Conservation (phyloP, 176 grass and related monocot species). For the Avena sativa region DNA sequence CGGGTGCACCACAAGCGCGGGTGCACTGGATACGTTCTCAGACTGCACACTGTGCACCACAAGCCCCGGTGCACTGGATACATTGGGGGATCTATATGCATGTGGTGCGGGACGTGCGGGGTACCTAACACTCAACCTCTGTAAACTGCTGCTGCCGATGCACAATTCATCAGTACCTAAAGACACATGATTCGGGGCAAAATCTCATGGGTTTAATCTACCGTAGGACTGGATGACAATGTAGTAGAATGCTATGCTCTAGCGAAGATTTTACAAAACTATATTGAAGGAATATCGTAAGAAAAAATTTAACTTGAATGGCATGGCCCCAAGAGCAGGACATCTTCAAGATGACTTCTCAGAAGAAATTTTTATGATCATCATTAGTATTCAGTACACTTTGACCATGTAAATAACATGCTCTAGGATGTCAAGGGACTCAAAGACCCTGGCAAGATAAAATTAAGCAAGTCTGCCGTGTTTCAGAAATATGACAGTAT, state of each 20-base stretch:
- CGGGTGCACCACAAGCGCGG: too few species aligned
- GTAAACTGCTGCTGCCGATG: too few species aligned
- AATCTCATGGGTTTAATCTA: background rate
- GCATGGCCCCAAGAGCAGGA: background rate
- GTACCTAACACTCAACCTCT: too few species aligned
- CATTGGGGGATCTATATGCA: too few species aligned
- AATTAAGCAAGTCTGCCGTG: conserved; percentile 24
- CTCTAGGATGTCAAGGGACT: background rate
- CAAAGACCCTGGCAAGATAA: background rate
- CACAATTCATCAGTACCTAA: too few species aligned
- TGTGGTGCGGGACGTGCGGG: too few species aligned
- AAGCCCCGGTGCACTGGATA: too few species aligned
- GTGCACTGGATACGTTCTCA: too few species aligned
- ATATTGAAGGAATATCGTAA: background rate
- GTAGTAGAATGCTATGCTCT: background rate
- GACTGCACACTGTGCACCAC: too few species aligned
- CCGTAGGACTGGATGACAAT: background rate
- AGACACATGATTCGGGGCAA: too few species aligned
- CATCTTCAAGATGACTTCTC: background rate
- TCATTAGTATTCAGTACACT: background rate
- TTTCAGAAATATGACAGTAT: background rate
- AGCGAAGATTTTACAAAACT: background rate
- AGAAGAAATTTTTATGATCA: background rate
- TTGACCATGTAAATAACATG: background rate
- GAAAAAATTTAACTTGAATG: background rate